Evolutionary conservation across 768 basidiomycete species (phyloP).

Genomic region (Pisolithus tinctorius): DNA sequence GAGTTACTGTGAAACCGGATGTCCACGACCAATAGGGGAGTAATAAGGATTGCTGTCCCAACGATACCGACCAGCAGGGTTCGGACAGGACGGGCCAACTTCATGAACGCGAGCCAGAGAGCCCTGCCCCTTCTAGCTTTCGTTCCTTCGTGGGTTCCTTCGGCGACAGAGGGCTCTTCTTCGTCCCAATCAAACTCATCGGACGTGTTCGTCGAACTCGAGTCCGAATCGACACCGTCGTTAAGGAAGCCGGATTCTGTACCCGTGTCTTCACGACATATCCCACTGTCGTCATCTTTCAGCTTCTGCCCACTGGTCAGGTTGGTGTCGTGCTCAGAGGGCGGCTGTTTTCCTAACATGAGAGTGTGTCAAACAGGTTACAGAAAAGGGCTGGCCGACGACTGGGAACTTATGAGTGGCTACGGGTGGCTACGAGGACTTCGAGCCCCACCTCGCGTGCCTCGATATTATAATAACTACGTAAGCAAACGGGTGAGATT

Average conservation of each 20-base stretch:
- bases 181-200: slow-evolving; percentile 77
- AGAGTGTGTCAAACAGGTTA: slow-evolving; percentile 6
- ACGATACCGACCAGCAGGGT: slow-evolving; percentile 52
- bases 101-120: slow-evolving; percentile 61
- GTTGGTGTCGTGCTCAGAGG: slow-evolving; percentile 2
- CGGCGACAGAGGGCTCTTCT: slow-evolving; percentile 33
- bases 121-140: slow-evolving; percentile 58
- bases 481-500: too few species aligned
- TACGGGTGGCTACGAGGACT: too few species aligned
- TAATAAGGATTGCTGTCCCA: slow-evolving; percentile 57
- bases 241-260: slow-evolving; percentile 3
- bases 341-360: slow-evolving; percentile 8
- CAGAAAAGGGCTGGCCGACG: not conserved
- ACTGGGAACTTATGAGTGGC: too few species aligned
- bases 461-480: too few species aligned
- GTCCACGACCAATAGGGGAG: slow-evolving; percentile 64
- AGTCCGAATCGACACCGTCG: slow-evolving; percentile 21
- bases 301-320: slow-evolving; percentile 5
- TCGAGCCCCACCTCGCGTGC: too few species aligned
- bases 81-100: slow-evolving; percentile 52
- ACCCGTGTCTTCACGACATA: slow-evolving; percentile 7
- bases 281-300: slow-evolving; percentile 3
- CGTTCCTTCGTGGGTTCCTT: slow-evolving; percentile 16
- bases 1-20: slow-evolving; percentile 46
- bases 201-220: slow-evolving; percentile 49